phyloP scores from a whole-genome alignment of 2,329 filamentous ascomycete genomes.

The Colletotrichum shisoi region DNA sequence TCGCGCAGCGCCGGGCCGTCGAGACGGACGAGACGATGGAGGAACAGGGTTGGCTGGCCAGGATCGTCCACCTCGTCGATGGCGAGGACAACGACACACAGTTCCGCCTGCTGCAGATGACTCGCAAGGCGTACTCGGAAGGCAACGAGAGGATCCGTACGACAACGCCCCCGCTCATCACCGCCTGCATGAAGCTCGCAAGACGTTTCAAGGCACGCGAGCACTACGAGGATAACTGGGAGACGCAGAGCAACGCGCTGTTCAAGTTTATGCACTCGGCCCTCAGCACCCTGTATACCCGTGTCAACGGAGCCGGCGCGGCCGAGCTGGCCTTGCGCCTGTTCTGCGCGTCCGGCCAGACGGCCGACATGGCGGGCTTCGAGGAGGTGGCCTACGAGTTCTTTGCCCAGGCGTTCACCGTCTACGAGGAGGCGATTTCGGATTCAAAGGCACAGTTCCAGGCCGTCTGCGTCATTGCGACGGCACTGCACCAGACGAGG shows the following conservation, averaged over 20 bases:
- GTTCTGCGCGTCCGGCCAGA: slow-evolving; percentile 90
- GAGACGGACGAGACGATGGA: slow-evolving; percentile 98
- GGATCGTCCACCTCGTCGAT: slow-evolving; percentile 87
- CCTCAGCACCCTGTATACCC: slow-evolving; percentile 84
- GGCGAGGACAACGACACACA: slow-evolving; percentile 90
- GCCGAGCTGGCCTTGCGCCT: slow-evolving; percentile 88
- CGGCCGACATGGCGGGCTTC: slow-evolving; percentile 88
- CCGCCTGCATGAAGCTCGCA: slow-evolving; percentile 86
- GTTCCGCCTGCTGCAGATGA: slow-evolving; percentile 89
- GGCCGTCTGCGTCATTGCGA: slow-evolving; percentile 92
- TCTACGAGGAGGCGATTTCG: slow-evolving; percentile 95
- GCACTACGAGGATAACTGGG: slow-evolving; percentile 75
- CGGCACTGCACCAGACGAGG: slow-evolving; percentile 84
- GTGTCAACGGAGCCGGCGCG: slow-evolving; percentile 77
- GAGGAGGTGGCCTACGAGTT: slow-evolving; percentile 98
- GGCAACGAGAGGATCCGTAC: slow-evolving; percentile 96
- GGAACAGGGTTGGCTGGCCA: slow-evolving; percentile 95
- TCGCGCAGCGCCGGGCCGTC: slow-evolving; percentile 74
- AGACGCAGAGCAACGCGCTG: slow-evolving; percentile 73
- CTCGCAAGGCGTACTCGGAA: slow-evolving; percentile 84
- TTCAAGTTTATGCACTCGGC: slow-evolving; percentile 96
- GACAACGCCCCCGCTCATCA: slow-evolving; percentile 91
- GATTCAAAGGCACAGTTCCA: slow-evolving; percentile 98
- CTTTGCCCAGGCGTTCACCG: slow-evolving; percentile 96
- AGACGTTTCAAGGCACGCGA: slow-evolving; percentile 88